phyloP scores from a whole-genome alignment of 768 basidiomycete species.

The Russula brevipes region DNA sequence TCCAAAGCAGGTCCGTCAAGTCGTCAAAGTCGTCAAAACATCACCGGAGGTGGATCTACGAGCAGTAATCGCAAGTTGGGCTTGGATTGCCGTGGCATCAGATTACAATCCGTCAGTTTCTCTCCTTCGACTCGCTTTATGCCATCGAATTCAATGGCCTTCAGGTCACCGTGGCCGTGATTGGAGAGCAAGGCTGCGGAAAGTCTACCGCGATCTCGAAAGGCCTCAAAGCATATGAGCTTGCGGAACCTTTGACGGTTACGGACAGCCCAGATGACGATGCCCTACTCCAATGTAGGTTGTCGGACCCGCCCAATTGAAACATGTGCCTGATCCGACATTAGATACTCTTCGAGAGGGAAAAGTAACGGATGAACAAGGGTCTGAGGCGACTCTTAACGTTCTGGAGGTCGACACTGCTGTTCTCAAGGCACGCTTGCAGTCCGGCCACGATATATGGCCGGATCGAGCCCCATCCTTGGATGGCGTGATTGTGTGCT shows the following conservation, averaged over 20 bases:
- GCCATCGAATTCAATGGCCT: slow-evolving; percentile 15
- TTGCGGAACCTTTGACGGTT: slow-evolving; percentile 34
- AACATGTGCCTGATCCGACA: slow-evolving; percentile 28
- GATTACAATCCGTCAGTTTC: slow-evolving; percentile 13
- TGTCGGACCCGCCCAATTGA: slow-evolving; percentile 24
- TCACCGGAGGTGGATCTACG: background rate
- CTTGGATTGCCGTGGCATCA: slow-evolving; percentile 5
- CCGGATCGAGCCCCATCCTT: slow-evolving; percentile 53
- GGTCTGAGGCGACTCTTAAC: slow-evolving; percentile 25
- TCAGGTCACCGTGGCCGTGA: slow-evolving; percentile 62
- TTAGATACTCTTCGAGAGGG: slow-evolving; percentile 42
- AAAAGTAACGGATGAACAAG: slow-evolving; percentile 25
- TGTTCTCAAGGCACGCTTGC: slow-evolving; percentile 30
- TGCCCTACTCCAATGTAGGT: slow-evolving; percentile 29
- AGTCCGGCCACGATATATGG: slow-evolving; percentile 37
- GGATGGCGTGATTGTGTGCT: slow-evolving; percentile 82
- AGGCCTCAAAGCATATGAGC: slow-evolving; percentile 60
- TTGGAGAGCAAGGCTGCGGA: slow-evolving; percentile 75
- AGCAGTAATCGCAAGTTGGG: background rate
- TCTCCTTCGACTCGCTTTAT: background rate
- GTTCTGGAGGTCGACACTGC: slow-evolving; percentile 34
- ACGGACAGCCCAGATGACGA: slow-evolving; percentile 23
- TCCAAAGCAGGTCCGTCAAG: slow-evolving; percentile 8
- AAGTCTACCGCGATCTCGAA: slow-evolving; percentile 79
- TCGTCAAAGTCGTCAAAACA: slow-evolving; percentile 5